Conservation (phyloP, 2,329 filamentous ascomycete species). For the Ophiostoma quercus region DNA sequence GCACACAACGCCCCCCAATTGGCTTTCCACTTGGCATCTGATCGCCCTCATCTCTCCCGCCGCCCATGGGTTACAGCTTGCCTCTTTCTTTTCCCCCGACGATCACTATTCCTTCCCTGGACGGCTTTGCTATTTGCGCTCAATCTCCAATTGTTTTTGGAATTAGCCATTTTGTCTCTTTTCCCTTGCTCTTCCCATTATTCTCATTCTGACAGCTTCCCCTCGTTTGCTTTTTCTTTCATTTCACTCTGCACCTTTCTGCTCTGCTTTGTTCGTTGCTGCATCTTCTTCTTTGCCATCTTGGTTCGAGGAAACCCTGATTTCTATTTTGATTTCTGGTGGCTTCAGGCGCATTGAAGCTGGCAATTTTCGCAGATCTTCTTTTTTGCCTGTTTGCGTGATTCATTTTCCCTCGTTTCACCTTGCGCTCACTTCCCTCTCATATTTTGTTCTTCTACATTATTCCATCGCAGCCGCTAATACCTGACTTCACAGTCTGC, state of each 20-base stretch:
- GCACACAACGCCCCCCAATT: neutral
- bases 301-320: too few species aligned
- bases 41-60: conserved; percentile 19
- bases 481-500: neutral
- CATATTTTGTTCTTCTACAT: neutral
- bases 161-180: conserved; percentile 1
- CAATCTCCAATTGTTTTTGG: neutral
- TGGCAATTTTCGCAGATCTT: neutral
- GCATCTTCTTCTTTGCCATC: neutral
- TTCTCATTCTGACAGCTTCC: neutral
- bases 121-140: conserved; percentile 9
- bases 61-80: conserved; percentile 10
- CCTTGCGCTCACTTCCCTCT: neutral
- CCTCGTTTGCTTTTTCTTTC: neutral
- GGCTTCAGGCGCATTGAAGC: neutral
- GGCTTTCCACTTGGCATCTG: conserved; percentile 16
- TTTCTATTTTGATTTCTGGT: neutral
- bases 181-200: neutral
- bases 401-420: neutral
- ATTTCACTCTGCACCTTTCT: neutral
- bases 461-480: neutral
- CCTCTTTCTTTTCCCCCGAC: conserved; percentile 16
- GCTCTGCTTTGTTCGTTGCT: neutral
- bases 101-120: conserved; percentile 17
- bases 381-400: conserved; percentile 1